Percentiles rank a stretch among this genome's conserved stretches.
Conservation (phyloP, 2,329 filamentous ascomycete species). For the Cucurbitaria berberidis region DNA sequence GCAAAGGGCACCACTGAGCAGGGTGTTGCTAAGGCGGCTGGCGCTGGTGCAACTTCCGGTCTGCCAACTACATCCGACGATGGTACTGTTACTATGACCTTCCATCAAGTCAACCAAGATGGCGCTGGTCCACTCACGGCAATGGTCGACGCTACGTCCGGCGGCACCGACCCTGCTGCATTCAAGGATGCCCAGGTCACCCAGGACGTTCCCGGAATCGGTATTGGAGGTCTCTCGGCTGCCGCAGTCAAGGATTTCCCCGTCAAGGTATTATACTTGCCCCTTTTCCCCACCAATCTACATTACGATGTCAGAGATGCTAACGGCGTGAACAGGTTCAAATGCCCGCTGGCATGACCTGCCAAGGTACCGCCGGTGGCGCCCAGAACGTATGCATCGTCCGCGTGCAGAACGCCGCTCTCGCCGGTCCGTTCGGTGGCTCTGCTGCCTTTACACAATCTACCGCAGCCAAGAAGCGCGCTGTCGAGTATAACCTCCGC, state of each 20-base stretch:
- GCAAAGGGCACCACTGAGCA: constrained; percentile 56
- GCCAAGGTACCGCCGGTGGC: constrained; percentile 64
- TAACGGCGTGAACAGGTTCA: constrained; percentile 52
- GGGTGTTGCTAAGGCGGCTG: constrained; percentile 61
- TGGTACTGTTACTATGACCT: constrained; percentile 68
- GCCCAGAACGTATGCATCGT: constrained; percentile 69
- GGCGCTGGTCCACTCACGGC: constrained; percentile 69
- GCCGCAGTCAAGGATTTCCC: constrained; percentile 69
- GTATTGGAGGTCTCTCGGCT: constrained; percentile 63
- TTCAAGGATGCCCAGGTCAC: constrained; percentile 66
- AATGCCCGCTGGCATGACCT: constrained; percentile 72
- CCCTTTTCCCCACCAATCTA: neutral
- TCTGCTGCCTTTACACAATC: constrained; percentile 70
- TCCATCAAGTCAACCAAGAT: constrained; percentile 74
- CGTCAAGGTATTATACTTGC: constrained; percentile 50
- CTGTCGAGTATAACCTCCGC: constrained; percentile 60
- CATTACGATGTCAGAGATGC: constrained; percentile 3
- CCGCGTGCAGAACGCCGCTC: constrained; percentile 66
- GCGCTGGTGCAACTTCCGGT: constrained; percentile 60
- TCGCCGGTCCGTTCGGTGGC: constrained; percentile 71
- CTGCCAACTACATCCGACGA: constrained; percentile 67
- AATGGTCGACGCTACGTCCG: constrained; percentile 66
- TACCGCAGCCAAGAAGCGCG: constrained; percentile 64
- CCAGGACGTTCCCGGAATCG: constrained; percentile 66
- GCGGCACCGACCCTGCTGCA: constrained; percentile 64